These are phyloP conservation scores for Phytophthora megakarya DNA, from an alignment of 352 stramenopile species.

Conservation along the genomic window DNA sequence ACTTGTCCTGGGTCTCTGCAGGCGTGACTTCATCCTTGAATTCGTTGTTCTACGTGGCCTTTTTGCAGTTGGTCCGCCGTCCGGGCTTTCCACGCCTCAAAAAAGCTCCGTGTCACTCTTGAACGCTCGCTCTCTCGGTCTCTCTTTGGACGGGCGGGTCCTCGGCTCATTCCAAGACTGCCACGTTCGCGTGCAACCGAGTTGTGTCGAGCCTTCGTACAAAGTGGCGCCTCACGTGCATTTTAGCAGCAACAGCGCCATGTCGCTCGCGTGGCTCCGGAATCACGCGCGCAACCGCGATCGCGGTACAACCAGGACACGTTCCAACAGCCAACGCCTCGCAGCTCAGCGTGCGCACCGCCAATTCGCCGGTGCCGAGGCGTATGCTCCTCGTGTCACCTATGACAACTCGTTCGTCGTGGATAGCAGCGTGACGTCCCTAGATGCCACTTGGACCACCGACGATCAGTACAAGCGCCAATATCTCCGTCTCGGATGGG, in stretches of 20 bases:
- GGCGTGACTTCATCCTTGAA: conserved; percentile 13
- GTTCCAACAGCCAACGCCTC: conserved; percentile 32
- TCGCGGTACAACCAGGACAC: conserved; percentile 21
- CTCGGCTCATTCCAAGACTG: conserved; percentile 33
- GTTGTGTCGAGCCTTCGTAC: conserved; percentile 19
- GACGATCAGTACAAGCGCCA: conserved; percentile 55
- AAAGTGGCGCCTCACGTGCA: conserved; percentile 17
- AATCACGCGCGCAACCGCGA: conserved; percentile 38
- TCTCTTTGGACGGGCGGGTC: conserved; percentile 1
- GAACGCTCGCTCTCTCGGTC: conserved; percentile 28
- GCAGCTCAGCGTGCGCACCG: conserved; percentile 31
- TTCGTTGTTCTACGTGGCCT: conserved; percentile 17
- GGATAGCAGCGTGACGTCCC: conserved; percentile 34
- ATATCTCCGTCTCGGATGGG: conserved; percentile 47
- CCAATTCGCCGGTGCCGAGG: conserved; percentile 26
- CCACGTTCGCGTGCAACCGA: conserved; percentile 26
- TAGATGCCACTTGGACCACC: conserved; percentile 42
- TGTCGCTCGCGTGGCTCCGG: conserved; percentile 44
- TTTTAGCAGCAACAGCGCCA: conserved; percentile 15
- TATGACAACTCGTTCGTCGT: conserved; percentile 42
- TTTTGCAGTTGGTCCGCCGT: conserved; percentile 39
- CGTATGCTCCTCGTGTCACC: conserved; percentile 31
- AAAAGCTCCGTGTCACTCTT: conserved; percentile 21
- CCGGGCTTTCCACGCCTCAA: conserved; percentile 20
- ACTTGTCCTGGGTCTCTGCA: conserved; percentile 24